Conservation (phyloP, 2,329 filamentous ascomycete genomes). For the Colletotrichum sp. region DNA sequence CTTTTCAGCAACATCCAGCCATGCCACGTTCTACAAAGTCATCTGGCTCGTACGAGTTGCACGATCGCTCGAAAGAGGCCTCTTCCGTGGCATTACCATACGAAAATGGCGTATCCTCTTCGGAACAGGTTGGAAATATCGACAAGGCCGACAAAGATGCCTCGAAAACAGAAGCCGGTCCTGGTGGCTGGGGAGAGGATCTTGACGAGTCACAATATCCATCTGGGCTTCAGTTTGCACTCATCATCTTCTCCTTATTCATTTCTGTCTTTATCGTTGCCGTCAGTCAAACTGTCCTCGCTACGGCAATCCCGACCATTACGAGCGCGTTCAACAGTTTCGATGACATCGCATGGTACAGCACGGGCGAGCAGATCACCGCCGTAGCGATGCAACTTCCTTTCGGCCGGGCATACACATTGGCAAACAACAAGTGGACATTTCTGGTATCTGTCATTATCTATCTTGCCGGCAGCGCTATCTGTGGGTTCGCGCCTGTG, state of each 20-base stretch:
- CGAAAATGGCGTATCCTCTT: neutral
- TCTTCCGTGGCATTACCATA: neutral
- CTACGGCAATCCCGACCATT: conserved; percentile 34
- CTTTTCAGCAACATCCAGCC: neutral
- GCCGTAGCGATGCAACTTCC: conserved; percentile 27
- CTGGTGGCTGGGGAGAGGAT: neutral
- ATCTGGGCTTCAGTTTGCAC: neutral
- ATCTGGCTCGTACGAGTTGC: neutral
- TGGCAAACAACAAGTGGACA: conserved; percentile 31
- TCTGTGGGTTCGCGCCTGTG: conserved; percentile 29
- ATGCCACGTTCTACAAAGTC: neutral
- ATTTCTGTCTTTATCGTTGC: neutral
- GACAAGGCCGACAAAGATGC: neutral
- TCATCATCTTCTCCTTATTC: neutral
- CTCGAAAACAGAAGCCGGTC: neutral
- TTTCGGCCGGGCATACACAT: conserved; percentile 30
- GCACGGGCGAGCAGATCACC: conserved; percentile 28
- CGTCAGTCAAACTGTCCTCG: neutral
- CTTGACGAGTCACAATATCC: neutral
- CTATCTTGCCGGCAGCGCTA: conserved; percentile 26
- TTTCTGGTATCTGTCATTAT: conserved; percentile 26
- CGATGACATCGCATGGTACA: conserved; percentile 44
- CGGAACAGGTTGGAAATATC: neutral
- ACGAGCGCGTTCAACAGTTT: conserved; percentile 39
- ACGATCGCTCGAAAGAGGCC: neutral